Conservation (phyloP, 805 yeast genomes). For the Cyberlindnera xishuangbannaensis region DNA sequence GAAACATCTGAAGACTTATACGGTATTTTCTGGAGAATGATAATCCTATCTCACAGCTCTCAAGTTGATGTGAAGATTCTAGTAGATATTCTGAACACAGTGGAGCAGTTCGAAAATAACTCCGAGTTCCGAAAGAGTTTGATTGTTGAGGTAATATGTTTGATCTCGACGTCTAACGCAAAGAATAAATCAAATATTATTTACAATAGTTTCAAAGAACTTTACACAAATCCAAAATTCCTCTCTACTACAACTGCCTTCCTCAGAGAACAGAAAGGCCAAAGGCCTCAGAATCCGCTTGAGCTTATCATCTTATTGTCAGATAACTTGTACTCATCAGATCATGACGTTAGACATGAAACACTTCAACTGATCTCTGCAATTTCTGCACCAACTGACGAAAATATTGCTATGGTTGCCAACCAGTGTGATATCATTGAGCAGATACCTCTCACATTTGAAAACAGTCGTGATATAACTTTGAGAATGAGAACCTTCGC, state of each 20-base stretch:
- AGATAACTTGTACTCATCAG: conserved; percentile 41
- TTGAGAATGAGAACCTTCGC: conserved; percentile 61
- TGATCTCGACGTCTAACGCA: conserved; percentile 8
- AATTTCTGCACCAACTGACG: conserved; percentile 24
- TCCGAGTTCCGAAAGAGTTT: conserved; percentile 14
- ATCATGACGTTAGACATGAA: conserved; percentile 42
- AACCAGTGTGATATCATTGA: conserved; percentile 56
- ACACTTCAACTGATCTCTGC: conserved; percentile 43
- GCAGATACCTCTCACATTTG: conserved; percentile 62
- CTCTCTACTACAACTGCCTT: conserved; percentile 16
- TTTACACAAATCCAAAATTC: conserved; percentile 18
- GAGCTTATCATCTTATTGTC: conserved; percentile 24
- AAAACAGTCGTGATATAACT: conserved; percentile 68
- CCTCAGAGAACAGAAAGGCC: conserved; percentile 5
- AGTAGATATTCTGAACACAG: conserved; percentile 1
- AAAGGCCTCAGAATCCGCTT: conserved; percentile 2
- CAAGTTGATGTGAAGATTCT: conserved; percentile 20
- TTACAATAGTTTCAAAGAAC: conserved; percentile 12
- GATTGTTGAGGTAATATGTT: conserved; percentile 14
- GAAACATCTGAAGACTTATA: conserved; percentile 20
- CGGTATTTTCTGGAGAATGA: conserved; percentile 48
- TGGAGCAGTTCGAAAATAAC: conserved; percentile 1
- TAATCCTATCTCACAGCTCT: conserved; percentile 34
- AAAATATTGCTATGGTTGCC: conserved; percentile 35
- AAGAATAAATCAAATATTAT: conserved; percentile 5